Percentiles rank a stretch among this genome's conserved stretches.
These are phyloP conservation scores for Fistulina hepatica DNA, from an alignment of 1,284 basidiomycete species.

Conservation along the genomic window DNA sequence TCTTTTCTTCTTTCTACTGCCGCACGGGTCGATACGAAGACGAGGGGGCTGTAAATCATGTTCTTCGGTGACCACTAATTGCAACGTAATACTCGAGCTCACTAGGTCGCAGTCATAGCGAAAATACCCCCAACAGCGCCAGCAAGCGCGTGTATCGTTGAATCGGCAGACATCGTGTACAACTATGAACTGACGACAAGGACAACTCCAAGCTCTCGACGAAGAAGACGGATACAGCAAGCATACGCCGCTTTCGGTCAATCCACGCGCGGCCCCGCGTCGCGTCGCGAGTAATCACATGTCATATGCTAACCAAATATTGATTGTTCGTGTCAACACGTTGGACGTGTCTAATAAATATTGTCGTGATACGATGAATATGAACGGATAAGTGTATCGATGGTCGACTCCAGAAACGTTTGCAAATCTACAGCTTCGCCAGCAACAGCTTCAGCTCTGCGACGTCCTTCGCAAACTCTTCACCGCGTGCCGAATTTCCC, in stretches of 20 bases:
- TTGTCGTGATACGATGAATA: background rate
- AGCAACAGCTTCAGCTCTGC: constrained; percentile 54
- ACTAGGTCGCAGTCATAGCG: constrained; percentile 83
- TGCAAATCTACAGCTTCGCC: constrained; percentile 29
- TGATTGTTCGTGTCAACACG: background rate
- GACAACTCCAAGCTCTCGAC: too few relatives aligned
- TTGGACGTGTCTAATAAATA: background rate
- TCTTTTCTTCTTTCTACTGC: constrained; percentile 82
- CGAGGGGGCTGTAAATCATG: constrained; percentile 57
- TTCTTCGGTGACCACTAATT: constrained; percentile 6
- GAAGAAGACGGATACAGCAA: too few relatives aligned
- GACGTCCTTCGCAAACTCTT: constrained; percentile 54
- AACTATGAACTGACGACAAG: too few relatives aligned
- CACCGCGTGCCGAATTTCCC: constrained; percentile 27
- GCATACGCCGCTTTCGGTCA: too few relatives aligned
- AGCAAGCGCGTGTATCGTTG: constrained; percentile 80
- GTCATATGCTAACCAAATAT: background rate
- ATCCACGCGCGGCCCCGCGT: too few relatives aligned
- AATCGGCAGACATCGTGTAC: constrained; percentile 59
- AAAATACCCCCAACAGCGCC: constrained; percentile 88
- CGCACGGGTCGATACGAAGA: constrained; percentile 87
- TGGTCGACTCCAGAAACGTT: constrained; percentile 3
- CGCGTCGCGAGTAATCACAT: too few relatives aligned
- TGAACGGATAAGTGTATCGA: background rate
- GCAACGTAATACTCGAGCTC: constrained; percentile 22